These are phyloP conservation scores for Cyclotella atomus DNA, from an alignment of 108 stramenopile species.

Conservation along the genomic window DNA sequence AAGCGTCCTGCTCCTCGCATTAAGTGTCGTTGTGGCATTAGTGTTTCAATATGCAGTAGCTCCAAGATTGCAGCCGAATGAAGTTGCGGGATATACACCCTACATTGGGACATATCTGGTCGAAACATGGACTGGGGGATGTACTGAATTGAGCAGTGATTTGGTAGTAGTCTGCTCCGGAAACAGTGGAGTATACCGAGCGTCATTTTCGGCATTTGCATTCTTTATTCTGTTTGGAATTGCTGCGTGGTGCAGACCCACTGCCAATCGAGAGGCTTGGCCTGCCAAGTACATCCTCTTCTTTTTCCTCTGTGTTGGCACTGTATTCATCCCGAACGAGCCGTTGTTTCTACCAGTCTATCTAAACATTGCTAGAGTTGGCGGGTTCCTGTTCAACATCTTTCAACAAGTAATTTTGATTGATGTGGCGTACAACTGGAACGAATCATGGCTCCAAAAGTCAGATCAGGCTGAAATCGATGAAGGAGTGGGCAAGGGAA, in stretches of 20 bases:
- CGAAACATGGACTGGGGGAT: slow-evolving; percentile 73
- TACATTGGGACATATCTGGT: slow-evolving; percentile 47
- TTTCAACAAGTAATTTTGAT: slow-evolving; percentile 85
- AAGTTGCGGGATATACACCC: slow-evolving; percentile 19
- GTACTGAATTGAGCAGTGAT: slow-evolving; percentile 38
- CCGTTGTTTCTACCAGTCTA: slow-evolving; percentile 72
- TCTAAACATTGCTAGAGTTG: slow-evolving; percentile 74
- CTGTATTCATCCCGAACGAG: slow-evolving; percentile 82
- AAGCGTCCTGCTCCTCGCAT: slow-evolving; percentile 65
- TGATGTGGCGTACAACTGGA: slow-evolving; percentile 90
- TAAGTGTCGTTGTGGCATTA: slow-evolving; percentile 66
- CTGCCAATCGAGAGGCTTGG: slow-evolving; percentile 86
- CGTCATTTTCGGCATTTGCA: slow-evolving; percentile 55
- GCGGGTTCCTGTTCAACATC: slow-evolving; percentile 74
- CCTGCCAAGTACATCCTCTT: slow-evolving; percentile 84
- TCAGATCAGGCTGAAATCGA: slow-evolving; percentile 66
- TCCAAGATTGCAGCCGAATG: slow-evolving; percentile 45
- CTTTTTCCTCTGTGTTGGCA: slow-evolving; percentile 59
- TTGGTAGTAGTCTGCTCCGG: slow-evolving; percentile 70
- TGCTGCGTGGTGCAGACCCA: slow-evolving; percentile 63
- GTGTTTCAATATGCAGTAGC: slow-evolving; percentile 82
- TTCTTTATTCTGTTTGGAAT: slow-evolving; percentile 77
- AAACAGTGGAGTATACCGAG: slow-evolving; percentile 80
- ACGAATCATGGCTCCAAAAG: slow-evolving; percentile 85
- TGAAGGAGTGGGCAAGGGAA: slow-evolving; percentile 71